Conservation (phyloP, 2,329 filamentous ascomycete species). For the Claviceps sp. region DNA sequence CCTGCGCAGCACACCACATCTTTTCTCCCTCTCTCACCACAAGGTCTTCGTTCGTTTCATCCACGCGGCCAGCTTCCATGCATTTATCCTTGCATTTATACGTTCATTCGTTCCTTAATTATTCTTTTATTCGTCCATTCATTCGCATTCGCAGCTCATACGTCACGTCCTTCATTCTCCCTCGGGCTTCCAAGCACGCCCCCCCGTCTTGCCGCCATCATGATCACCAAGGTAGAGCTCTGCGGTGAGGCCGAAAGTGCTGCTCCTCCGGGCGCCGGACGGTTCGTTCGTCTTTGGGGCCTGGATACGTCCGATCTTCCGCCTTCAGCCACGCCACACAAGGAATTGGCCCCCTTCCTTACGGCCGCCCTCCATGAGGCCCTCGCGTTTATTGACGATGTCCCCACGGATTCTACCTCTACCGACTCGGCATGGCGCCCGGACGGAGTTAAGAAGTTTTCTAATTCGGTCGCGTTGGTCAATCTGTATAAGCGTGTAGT, state of each 20-base stretch:
- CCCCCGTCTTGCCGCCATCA: neutral
- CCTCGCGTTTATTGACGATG: constrained; percentile 41
- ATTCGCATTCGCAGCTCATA: neutral
- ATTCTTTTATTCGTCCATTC: neutral
- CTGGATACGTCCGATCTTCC: constrained; percentile 35
- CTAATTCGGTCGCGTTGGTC: constrained; percentile 36
- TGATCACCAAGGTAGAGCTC: constrained; percentile 2
- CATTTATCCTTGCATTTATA: too few species aligned
- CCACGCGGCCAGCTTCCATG: neutral
- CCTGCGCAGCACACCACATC: neutral
- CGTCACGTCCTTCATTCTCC: neutral
- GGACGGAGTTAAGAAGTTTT: constrained; percentile 34
- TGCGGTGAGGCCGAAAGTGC: constrained; percentile 6
- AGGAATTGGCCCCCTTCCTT: constrained; percentile 38
- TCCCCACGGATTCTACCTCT: constrained; percentile 19
- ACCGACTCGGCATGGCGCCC: constrained; percentile 29
- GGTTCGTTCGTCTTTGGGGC: constrained; percentile 41
- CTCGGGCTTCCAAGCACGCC: neutral
- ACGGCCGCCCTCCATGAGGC: constrained; percentile 42
- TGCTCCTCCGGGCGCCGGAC: constrained; percentile 21
- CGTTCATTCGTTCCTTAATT: neutral
- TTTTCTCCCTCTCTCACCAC: neutral
- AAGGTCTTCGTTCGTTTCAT: neutral
- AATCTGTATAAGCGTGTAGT: constrained; percentile 40
- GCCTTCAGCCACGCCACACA: constrained; percentile 19